A percentile compares a stretch with the other conserved stretches of the same genome.
These are phyloP conservation scores for Colletotrichum sp. DNA, from an alignment of 2,329 filamentous ascomycete species.

Conservation along the genomic window DNA sequence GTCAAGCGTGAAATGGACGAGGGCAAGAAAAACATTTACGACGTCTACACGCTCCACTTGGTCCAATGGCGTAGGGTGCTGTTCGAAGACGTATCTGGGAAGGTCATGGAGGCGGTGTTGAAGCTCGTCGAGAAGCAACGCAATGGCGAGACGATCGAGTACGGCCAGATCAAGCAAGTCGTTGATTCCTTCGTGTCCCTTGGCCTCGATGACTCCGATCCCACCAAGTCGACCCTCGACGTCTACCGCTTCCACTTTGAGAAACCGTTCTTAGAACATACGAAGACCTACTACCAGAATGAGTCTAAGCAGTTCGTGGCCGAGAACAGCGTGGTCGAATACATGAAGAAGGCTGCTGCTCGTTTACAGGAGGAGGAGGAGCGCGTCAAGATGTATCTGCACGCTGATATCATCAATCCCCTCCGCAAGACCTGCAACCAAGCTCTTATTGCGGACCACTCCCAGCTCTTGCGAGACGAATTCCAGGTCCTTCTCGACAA, in stretches of 20 bases:
- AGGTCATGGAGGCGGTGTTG: slow-evolving; percentile 94
- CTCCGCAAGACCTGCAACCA: slow-evolving; percentile 89
- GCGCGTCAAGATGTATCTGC: slow-evolving; percentile 88
- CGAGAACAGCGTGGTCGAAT: slow-evolving; percentile 97
- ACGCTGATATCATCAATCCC: slow-evolving; percentile 83
- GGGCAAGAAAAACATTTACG: slow-evolving; percentile 97
- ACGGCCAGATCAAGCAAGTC: slow-evolving; percentile 94
- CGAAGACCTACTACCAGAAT: slow-evolving; percentile 83
- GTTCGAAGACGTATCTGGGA: slow-evolving; percentile 81
- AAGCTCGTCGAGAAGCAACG: slow-evolving; percentile 97
- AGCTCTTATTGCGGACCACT: slow-evolving; percentile 89
- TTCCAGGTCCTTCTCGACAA: slow-evolving; percentile 94
- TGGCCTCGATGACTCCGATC: slow-evolving; percentile 91
- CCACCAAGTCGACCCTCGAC: slow-evolving; percentile 91
- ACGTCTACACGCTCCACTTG: slow-evolving; percentile 95
- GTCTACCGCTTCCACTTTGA: slow-evolving; percentile 95
- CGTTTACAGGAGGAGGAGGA: slow-evolving; percentile 93
- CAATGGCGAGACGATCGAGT: slow-evolving; percentile 97
- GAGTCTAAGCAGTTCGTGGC: slow-evolving; percentile 95
- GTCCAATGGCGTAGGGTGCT: slow-evolving; percentile 95
- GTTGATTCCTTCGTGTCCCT: slow-evolving; percentile 97
- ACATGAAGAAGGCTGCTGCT: slow-evolving; percentile 98
- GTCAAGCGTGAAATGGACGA: slow-evolving; percentile 99
- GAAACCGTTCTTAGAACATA: slow-evolving; percentile 86
- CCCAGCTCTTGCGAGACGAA: slow-evolving; percentile 85